Conservation (phyloP, 768 basidiomycete species). For the Pulveroboletus frians region DNA sequence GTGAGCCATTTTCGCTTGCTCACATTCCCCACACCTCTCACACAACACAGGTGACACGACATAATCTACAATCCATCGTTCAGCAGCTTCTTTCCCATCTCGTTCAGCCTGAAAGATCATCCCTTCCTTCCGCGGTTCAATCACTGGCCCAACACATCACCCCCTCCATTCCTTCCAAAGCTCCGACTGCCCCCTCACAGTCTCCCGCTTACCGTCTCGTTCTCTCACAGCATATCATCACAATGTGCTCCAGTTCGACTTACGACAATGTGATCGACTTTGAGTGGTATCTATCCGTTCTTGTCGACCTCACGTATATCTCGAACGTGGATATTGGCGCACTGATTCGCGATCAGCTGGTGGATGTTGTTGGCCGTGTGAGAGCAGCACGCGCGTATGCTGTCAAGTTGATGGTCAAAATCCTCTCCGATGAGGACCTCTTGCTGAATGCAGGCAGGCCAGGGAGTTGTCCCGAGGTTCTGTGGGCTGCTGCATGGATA, state of each 20-base stretch:
- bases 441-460: slow-evolving; percentile 61
- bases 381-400: slow-evolving; percentile 69
- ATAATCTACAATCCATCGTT: slow-evolving; percentile 84
- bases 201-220: slow-evolving; percentile 83
- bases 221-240: slow-evolving; percentile 76
- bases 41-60: slow-evolving; percentile 60
- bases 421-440: slow-evolving; percentile 76
- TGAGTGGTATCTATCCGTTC: slow-evolving; percentile 95
- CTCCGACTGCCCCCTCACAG: slow-evolving; percentile 51
- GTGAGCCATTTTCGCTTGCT: slow-evolving; percentile 37
- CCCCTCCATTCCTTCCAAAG: slow-evolving; percentile 34
- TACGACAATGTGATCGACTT: slow-evolving; percentile 90
- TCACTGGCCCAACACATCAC: slow-evolving; percentile 50
- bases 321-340: slow-evolving; percentile 73
- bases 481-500: slow-evolving; percentile 96
- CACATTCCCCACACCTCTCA: not conserved
- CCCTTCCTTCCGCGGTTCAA: slow-evolving; percentile 53
- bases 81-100: slow-evolving; percentile 88
- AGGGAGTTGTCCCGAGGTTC: slow-evolving; percentile 74
- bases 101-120: slow-evolving; percentile 50
- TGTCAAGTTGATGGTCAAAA: slow-evolving; percentile 75
- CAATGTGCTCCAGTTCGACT: slow-evolving; percentile 77
- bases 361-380: slow-evolving; percentile 85
- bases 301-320: slow-evolving; percentile 87
- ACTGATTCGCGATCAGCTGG: slow-evolving; percentile 76